These are phyloP conservation scores for Vitis rotundifolia DNA, from an alignment of 164 flowering plant genomes.

Conservation along the genomic window DNA sequence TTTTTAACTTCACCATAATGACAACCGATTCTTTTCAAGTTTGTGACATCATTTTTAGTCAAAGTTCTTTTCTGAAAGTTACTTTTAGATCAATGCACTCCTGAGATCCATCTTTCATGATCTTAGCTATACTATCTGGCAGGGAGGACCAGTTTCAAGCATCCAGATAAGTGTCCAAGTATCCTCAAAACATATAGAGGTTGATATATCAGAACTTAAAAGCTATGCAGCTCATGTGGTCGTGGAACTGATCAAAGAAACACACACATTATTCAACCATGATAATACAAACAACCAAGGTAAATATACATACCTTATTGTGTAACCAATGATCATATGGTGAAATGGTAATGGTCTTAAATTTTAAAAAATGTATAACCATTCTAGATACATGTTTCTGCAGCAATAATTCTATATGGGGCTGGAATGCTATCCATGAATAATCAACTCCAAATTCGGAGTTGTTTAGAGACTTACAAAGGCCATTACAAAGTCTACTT, in stretches of 20 bases:
- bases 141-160: conserved; percentile 4
- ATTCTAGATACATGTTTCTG: background rate
- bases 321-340: background rate
- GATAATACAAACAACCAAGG: background rate
- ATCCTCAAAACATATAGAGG: conserved; percentile 1
- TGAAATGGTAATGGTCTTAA: no score
- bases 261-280: background rate
- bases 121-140: background rate
- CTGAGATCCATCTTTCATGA: background rate
- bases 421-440: background rate
- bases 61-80: no score
- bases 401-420: conserved; percentile 3
- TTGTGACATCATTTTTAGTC: no score
- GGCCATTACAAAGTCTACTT: conserved; percentile 1
- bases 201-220: background rate
- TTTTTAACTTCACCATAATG: no score
- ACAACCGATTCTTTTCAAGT: no score
- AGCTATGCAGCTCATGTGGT: background rate
- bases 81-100: no score
- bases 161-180: background rate
- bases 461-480: background rate
- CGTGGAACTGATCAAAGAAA: background rate
- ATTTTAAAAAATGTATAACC: no score
- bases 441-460: background rate
- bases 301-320: background rate